These are phyloP conservation scores for Cryphonectria carpinicola DNA, from an alignment of 2,329 filamentous ascomycete genomes.

Conservation along the genomic window DNA sequence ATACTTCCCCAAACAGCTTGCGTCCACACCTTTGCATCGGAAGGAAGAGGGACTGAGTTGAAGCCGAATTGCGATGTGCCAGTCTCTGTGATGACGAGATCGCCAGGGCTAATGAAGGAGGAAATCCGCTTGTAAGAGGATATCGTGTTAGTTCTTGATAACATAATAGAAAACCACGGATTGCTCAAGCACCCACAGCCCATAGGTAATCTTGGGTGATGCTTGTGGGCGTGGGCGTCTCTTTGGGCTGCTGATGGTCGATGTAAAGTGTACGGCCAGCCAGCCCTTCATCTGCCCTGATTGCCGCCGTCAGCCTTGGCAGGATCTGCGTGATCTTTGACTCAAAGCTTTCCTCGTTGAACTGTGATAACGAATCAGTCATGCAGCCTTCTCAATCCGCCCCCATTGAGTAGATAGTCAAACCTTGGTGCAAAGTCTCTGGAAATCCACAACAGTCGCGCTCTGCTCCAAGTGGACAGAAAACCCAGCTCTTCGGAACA, in stretches of 20 bases:
- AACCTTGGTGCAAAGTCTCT: not conserved
- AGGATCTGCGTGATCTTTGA: constrained; percentile 30
- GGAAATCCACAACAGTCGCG: not conserved
- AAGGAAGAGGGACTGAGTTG: constrained; percentile 23
- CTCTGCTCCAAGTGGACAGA: not conserved
- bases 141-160: not conserved
- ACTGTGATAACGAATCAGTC: constrained; percentile 15
- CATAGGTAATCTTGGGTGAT: not conserved
- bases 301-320: constrained; percentile 24
- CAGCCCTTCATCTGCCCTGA: constrained; percentile 18
- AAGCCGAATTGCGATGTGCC: constrained; percentile 32
- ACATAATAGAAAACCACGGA: not conserved
- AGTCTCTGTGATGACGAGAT: constrained; percentile 32
- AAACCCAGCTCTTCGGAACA: not conserved
- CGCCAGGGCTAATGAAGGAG: constrained; percentile 28
- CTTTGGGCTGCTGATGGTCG: not conserved
- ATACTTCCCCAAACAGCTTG: constrained; percentile 34
- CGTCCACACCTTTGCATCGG: constrained; percentile 28
- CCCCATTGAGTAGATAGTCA: not conserved
- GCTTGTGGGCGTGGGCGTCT: not conserved
- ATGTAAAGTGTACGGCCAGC: not conserved
- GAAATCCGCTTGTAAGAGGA: constrained; percentile 15
- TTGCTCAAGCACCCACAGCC: not conserved
- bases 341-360: constrained; percentile 28
- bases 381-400: not conserved